Evolutionary conservation across 306 rosid species (phyloP).

Genomic region (Inga oerstediana): DNA sequence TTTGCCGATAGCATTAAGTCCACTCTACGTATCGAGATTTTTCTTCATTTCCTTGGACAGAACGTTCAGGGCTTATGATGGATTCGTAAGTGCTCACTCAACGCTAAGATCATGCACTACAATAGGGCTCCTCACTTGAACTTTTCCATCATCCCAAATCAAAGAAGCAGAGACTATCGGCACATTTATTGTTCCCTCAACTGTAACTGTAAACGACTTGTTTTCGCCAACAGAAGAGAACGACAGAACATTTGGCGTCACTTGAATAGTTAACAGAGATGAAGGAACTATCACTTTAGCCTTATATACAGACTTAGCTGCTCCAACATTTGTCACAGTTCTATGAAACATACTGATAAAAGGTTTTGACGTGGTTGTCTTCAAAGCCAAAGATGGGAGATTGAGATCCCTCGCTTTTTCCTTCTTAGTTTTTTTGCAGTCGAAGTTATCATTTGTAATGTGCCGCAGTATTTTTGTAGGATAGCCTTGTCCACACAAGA

Average conservation of each 20-base stretch:
- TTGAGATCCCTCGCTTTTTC: constrained; percentile 32
- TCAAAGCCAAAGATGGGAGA: constrained; percentile 41
- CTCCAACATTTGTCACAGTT: background rate
- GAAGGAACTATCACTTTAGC: background rate
- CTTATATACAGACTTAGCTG: background rate
- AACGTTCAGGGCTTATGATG: too few species aligned
- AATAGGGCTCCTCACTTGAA: constrained; percentile 30
- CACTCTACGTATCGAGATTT: too few species aligned
- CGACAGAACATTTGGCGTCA: background rate
- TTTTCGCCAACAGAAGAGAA: background rate
- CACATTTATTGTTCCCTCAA: background rate
- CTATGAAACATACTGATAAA: background rate
- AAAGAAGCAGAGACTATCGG: background rate
- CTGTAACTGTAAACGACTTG: background rate
- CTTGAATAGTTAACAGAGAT: constrained; percentile 3
- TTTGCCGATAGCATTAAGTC: too few species aligned
- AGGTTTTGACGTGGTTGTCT: background rate
- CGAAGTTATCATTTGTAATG: too few species aligned
- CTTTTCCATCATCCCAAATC: constrained; percentile 24
- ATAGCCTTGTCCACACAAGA: too few species aligned
- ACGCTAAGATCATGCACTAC: background rate
- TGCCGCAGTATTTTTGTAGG: too few species aligned
- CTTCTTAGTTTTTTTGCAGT: too few species aligned
- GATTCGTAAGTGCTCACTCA: too few species aligned
- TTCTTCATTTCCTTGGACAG: too few species aligned